Evolutionary conservation across 495 filamentous ascomycete species (phyloP), one percentile per base, ranked within the genome.

Genomic region (Clohesyomyces aquaticus): DNA sequence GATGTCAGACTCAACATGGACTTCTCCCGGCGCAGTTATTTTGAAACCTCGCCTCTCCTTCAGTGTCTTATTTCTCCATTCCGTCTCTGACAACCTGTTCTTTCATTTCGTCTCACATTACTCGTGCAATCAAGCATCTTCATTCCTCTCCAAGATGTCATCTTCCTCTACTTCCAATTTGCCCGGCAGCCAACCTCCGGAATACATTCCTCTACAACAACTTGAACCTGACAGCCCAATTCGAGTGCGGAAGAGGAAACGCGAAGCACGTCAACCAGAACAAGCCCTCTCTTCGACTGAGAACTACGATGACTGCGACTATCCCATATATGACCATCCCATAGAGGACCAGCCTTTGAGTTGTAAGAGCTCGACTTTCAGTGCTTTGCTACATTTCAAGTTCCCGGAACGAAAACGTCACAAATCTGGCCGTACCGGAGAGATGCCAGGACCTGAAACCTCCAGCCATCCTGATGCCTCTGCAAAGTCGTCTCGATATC

Each of bases 241-340:
- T 14, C 32, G 32, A 38, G 6, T 38, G 6, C 32, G 14, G 32
- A 38, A 38, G 14, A 6, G 32, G 14, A 38, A 38, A 38, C 32
- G 14, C n/a, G 14, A 38, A 6, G 6, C 32, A 38, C 32, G 32
- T 6, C 14, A 14, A 38, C 27, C 50, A 29, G 14, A 32, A 21
- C 50, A 1, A 32, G n/a, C 23, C 4, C 18, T 21, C 6, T 14
- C 11, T 8, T 10, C 26, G 12, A 47, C 43, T 47, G 43, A 47
- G 6, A 47, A n/a, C 27, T 54, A 54, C 28, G 50, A 54, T 32
- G 25, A 28, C 16, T 54, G 22, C 18, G 50, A 54, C 28, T 4
- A 12, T n/a, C 50, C 50, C 1, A 29, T 50, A 21, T 16, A 19
- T 4, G 11, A 22, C 28, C 11, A 12, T n/a, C 50, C 50, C 1